Evolutionary conservation across 2,329 filamentous ascomycete species (phyloP).

Genomic region (Cladophialophora carrionii): DNA sequence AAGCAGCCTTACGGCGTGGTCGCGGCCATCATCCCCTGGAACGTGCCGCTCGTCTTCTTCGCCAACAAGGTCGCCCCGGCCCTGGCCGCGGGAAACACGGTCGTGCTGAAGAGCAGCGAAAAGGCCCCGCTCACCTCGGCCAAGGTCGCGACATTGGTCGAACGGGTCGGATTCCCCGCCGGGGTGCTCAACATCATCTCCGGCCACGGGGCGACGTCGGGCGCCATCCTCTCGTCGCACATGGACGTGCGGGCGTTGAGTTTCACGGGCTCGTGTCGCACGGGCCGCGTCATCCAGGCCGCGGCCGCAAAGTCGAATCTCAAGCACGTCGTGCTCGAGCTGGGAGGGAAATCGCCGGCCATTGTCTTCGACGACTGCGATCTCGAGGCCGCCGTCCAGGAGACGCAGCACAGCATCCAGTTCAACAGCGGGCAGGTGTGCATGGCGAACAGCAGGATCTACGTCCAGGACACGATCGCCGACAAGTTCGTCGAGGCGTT

Average conservation of each 20-base stretch:
- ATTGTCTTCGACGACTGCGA: slow-evolving; percentile 62
- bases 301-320: slow-evolving; percentile 64
- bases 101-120: slow-evolving; percentile 41
- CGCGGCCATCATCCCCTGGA: slow-evolving; percentile 64
- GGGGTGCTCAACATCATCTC: slow-evolving; percentile 77
- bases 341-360: slow-evolving; percentile 62
- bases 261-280: slow-evolving; percentile 75
- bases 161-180: slow-evolving; percentile 74
- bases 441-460: slow-evolving; percentile 51
- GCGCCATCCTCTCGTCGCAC: slow-evolving; percentile 69
- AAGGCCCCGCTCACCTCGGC: slow-evolving; percentile 41
- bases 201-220: slow-evolving; percentile 69
- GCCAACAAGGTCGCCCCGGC: slow-evolving; percentile 48
- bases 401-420: slow-evolving; percentile 56
- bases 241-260: slow-evolving; percentile 73
- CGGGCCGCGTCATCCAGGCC: slow-evolving; percentile 75
- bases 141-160: slow-evolving; percentile 66
- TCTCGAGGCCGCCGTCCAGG: slow-evolving; percentile 57
- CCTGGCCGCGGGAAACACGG: slow-evolving; percentile 44
- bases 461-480: slow-evolving; percentile 35
- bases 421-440: slow-evolving; percentile 64
- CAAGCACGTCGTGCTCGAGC: slow-evolving; percentile 65
- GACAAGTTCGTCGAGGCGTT: slow-evolving; percentile 41
- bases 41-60: slow-evolving; percentile 54
- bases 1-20: slow-evolving; percentile 34